phyloP scores from a whole-genome alignment of 805 yeast genomes.

The Ogataea naganishii region DNA sequence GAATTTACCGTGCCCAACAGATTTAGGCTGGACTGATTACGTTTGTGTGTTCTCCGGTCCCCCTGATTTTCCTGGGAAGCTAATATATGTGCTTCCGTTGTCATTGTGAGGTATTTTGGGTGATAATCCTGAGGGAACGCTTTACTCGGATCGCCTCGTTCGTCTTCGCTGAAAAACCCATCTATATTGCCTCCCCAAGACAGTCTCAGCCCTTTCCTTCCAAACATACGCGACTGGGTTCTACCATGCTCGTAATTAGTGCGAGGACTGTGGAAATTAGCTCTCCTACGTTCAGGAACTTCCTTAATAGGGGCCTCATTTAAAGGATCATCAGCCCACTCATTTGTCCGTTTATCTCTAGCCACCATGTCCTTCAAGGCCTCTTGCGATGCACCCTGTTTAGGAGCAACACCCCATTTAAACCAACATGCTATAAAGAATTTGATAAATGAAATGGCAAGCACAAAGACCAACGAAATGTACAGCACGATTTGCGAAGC shows the following conservation, averaged over 20 bases:
- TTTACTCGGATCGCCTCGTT: slow-evolving; percentile 1
- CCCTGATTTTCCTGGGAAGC: slow-evolving; percentile 9
- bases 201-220: slow-evolving; percentile 23
- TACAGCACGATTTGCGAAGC: slow-evolving; percentile 80
- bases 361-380: slow-evolving; percentile 52
- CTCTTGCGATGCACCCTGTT: slow-evolving; percentile 63
- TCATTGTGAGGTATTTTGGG: slow-evolving; percentile 52
- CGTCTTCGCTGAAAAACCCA: slow-evolving; percentile 13
- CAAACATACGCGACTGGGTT: slow-evolving; percentile 30
- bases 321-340: slow-evolving; percentile 70
- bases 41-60: too few species aligned
- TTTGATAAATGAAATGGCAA: slow-evolving; percentile 69
- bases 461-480: slow-evolving; percentile 74
- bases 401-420: slow-evolving; percentile 71
- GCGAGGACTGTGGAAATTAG: slow-evolving; percentile 26
- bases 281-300: slow-evolving; percentile 44
- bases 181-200: slow-evolving; percentile 32
- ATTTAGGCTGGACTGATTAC: slow-evolving; percentile 9
- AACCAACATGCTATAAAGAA: slow-evolving; percentile 84
- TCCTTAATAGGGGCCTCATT: slow-evolving; percentile 41
- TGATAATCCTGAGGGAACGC: too few species aligned
- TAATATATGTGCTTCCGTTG: slow-evolving; percentile 42
- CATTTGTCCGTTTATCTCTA: slow-evolving; percentile 64
- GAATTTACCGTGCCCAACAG: slow-evolving; percentile 4
- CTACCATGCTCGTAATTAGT: slow-evolving; percentile 13